A percentile compares a stretch with the other conserved stretches of the same genome.
phyloP scores from a whole-genome alignment of 1,139 yeast species.

The Lodderomyces metapsilosis region DNA sequence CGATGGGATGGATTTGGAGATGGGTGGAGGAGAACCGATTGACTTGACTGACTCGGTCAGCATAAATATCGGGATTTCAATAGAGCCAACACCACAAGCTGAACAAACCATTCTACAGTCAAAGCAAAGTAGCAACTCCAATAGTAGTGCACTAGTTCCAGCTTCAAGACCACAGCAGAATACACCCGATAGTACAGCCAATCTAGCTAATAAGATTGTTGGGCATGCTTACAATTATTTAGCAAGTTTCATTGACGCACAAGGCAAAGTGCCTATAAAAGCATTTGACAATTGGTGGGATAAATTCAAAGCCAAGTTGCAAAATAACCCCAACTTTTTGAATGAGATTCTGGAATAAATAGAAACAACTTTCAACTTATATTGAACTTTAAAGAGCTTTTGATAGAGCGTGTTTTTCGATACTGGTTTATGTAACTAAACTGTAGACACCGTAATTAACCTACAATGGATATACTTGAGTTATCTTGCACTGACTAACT shows the following conservation, averaged over 20 bases:
- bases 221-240: constrained; percentile 88
- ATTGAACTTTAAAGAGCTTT: too few relatives aligned
- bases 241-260: constrained; percentile 75
- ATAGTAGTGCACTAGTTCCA: constrained; percentile 16
- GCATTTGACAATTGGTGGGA: constrained; percentile 97
- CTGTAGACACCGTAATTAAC: too few relatives aligned
- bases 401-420: too few relatives aligned
- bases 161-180: constrained; percentile 17
- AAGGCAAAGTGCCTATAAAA: constrained; percentile 82
- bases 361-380: too few relatives aligned
- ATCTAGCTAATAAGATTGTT: constrained; percentile 81
- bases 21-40: constrained; percentile 20
- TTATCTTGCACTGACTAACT: too few relatives aligned
- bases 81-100: constrained; percentile 71
- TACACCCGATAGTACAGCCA: constrained; percentile 35
- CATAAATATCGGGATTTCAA: constrained; percentile 80
- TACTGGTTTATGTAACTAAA: too few relatives aligned
- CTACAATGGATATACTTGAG: too few relatives aligned
- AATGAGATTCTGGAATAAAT: constrained; percentile 34
- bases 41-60: constrained; percentile 26
- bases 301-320: constrained; percentile 72
- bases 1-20: constrained; percentile 37
- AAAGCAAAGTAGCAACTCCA: constrained; percentile 8
- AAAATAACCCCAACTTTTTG: constrained; percentile 79
- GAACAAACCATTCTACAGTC: constrained; percentile 45